Percentiles rank a stretch among this genome's conserved stretches.
These are phyloP conservation scores for Candida ortonii DNA, from an alignment of 805 yeast genomes.

Conservation along the genomic window DNA sequence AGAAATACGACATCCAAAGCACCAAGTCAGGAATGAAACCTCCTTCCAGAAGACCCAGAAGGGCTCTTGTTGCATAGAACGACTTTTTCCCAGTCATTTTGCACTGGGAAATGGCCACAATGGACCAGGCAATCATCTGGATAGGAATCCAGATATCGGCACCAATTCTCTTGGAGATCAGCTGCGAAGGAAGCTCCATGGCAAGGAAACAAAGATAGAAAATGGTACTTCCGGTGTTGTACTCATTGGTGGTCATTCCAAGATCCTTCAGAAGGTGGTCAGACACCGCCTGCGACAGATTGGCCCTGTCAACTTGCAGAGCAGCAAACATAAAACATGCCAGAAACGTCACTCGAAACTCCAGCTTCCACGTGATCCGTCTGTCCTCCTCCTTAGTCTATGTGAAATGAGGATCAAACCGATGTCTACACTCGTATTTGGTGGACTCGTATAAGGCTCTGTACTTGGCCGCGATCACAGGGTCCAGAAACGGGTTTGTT, in stretches of 20 bases:
- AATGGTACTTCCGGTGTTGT: slow-evolving; percentile 57
- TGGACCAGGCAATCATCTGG: slow-evolving; percentile 55
- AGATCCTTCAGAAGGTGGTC: slow-evolving; percentile 55
- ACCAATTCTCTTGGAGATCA: slow-evolving; percentile 61
- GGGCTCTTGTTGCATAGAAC: slow-evolving; percentile 47
- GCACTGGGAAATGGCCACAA: slow-evolving; percentile 53
- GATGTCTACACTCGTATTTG: slow-evolving; percentile 51
- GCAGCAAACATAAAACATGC: slow-evolving; percentile 60
- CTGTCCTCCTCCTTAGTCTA: slow-evolving; percentile 56
- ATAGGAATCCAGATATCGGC: slow-evolving; percentile 62
- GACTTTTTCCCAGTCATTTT: slow-evolving; percentile 39
- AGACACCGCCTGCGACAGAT: slow-evolving; percentile 52
- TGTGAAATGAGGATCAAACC: slow-evolving; percentile 54
- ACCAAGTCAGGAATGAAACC: slow-evolving; percentile 67
- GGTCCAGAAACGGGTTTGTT: slow-evolving; percentile 41
- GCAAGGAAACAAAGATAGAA: slow-evolving; percentile 49
- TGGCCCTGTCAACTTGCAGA: slow-evolving; percentile 57
- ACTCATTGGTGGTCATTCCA: slow-evolving; percentile 52
- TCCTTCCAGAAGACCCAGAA: slow-evolving; percentile 60
- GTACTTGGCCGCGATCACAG: slow-evolving; percentile 45
- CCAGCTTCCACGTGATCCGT: slow-evolving; percentile 47
- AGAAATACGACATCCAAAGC: slow-evolving; percentile 66
- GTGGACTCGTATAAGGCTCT: slow-evolving; percentile 43
- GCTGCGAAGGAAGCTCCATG: slow-evolving; percentile 65
- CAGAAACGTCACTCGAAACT: slow-evolving; percentile 53